These are phyloP conservation scores for Erodium texanum DNA, from an alignment of 441 rosid genomes.

Conservation along the genomic window DNA sequence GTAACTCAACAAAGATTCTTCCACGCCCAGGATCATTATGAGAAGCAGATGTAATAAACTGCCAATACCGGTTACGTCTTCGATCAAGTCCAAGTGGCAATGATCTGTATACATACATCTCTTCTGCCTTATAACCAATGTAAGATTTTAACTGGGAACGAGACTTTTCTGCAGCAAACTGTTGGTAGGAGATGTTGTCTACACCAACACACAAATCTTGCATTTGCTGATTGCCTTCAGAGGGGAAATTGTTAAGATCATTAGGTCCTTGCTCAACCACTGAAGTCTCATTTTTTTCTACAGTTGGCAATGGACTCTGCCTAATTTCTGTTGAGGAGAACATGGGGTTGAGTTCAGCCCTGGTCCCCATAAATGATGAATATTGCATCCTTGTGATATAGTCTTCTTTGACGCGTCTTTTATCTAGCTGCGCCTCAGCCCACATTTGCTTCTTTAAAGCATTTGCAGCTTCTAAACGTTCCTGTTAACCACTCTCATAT, in stretches of 20 bases:
- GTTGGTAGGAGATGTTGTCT: constrained; percentile 47
- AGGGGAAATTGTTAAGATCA: constrained; percentile 30
- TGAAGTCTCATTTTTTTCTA: constrained; percentile 41
- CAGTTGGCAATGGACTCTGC: constrained; percentile 40
- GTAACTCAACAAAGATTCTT: constrained; percentile 67
- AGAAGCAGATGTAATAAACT: constrained; percentile 64
- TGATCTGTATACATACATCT: constrained; percentile 61
- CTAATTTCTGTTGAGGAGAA: constrained; percentile 31
- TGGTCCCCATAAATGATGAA: constrained; percentile 38
- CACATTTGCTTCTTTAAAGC: constrained; percentile 84
- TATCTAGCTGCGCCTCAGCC: constrained; percentile 86
- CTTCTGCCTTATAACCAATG: constrained; percentile 75
- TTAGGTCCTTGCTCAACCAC: constrained; percentile 30
- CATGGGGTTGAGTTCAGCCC: constrained; percentile 37
- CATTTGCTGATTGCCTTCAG: constrained; percentile 44
- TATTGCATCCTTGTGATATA: constrained; percentile 39
- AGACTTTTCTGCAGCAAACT: constrained; percentile 54
- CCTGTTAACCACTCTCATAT: constrained; percentile 39
- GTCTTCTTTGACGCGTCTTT: constrained; percentile 77
- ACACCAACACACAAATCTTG: constrained; percentile 47
- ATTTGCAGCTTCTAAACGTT: constrained; percentile 78
- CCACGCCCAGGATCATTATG: constrained; percentile 74
- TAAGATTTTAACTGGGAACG: constrained; percentile 61
- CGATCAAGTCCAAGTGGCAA: constrained; percentile 89
- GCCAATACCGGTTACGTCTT: constrained; percentile 79